Conservation (phyloP, 2,329 filamentous ascomycete species). For the Venturia nashicola region DNA sequence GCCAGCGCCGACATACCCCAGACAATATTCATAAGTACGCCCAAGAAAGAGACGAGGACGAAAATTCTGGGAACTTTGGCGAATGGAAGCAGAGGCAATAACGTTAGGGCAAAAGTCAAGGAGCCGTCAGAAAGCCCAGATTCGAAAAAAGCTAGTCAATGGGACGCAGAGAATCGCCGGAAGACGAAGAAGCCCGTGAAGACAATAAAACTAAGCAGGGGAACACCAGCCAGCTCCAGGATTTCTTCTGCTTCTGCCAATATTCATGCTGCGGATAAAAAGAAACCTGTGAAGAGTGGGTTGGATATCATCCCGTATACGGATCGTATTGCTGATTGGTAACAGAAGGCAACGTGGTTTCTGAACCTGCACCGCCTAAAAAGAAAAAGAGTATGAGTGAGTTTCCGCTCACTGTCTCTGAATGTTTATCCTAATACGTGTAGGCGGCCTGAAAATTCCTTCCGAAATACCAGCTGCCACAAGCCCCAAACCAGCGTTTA, state of each 20-base stretch:
- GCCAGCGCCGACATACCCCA: slow-evolving; percentile 1
- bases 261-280: neutral
- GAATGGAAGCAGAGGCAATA: neutral
- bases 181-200: neutral
- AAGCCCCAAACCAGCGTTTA: neutral
- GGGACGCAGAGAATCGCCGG: neutral
- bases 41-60: neutral
- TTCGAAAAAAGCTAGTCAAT: neutral
- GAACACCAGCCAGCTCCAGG: neutral
- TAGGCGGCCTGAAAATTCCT: neutral
- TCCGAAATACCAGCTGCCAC: neutral
- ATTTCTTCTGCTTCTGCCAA: neutral
- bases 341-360: neutral
- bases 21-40: neutral
- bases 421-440: neutral
- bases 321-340: neutral
- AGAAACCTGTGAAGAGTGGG: neutral
- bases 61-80: neutral
- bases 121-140: neutral
- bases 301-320: neutral
- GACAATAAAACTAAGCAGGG: neutral
- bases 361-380: neutral
- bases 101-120: neutral
- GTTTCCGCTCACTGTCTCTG: neutral
- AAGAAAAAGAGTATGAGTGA: neutral